Percentiles rank a stretch among this genome's conserved stretches.
Evolutionary conservation across 495 filamentous ascomycete genomes (phyloP).

Genomic region (Bryoglossum gracile): DNA sequence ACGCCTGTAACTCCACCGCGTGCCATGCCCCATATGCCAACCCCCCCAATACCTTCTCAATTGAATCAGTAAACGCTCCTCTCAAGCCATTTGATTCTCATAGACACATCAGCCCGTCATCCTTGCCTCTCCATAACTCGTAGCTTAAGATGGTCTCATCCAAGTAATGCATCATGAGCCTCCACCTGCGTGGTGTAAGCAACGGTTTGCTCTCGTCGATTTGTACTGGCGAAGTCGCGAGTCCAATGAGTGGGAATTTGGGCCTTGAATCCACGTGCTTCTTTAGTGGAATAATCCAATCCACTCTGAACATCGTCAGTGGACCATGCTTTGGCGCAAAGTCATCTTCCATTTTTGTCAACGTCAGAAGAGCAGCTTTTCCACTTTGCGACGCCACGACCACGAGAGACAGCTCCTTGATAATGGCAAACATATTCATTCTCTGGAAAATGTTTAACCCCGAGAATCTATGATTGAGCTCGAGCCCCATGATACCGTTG

Average conservation of each 20-base stretch:
- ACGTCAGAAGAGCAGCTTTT: slow-evolving; percentile 62
- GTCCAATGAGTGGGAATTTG: slow-evolving; percentile 41
- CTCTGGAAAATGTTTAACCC: slow-evolving; percentile 40
- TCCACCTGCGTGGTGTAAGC: slow-evolving; percentile 42
- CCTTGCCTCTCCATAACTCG: slow-evolving; percentile 47
- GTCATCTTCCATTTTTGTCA: slow-evolving; percentile 41
- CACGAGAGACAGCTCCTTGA: slow-evolving; percentile 73
- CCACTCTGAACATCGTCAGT: slow-evolving; percentile 39
- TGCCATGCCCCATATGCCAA: too few relatives aligned
- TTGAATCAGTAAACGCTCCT: too few relatives aligned
- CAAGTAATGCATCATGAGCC: slow-evolving; percentile 67
- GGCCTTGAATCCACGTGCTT: slow-evolving; percentile 13
- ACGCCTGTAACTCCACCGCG: too few relatives aligned
- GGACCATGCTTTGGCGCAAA: background rate
- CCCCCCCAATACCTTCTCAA: too few relatives aligned
- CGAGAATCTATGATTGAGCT: background rate
- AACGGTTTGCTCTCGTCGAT: slow-evolving; percentile 22
- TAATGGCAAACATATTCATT: slow-evolving; percentile 65
- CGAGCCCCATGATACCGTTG: background rate
- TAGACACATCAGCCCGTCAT: slow-evolving; percentile 18
- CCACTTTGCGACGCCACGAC: slow-evolving; percentile 67
- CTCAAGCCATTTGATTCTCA: too few relatives aligned
- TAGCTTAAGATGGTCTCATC: slow-evolving; percentile 78
- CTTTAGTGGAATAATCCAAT: slow-evolving; percentile 45
- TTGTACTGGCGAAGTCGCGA: slow-evolving; percentile 30